Base-by-base conservation (phyloP, 805 yeast genomes). In the Yamadazyma olivae region DNA sequence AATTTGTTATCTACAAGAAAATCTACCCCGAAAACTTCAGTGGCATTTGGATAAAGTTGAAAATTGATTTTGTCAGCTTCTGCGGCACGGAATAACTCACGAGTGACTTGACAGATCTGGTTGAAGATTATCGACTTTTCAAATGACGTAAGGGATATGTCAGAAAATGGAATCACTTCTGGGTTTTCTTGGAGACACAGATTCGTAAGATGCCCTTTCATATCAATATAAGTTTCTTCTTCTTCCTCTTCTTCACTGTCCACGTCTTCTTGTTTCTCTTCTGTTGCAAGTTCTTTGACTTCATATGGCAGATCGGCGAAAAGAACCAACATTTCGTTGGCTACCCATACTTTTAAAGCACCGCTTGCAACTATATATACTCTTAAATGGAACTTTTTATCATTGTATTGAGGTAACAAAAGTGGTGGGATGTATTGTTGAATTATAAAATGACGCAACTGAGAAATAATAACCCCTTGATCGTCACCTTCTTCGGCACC, bases 11-110 rank as follows among this genome's bases (percentile, higher is more conserved):
- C 30, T 7, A 27, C 19, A 36, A 93, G 59, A 57, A 89, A 90
- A 56, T 93, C 99, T 12, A 93, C 67, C 0, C 99, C 99, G 54
- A 73, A 93, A 5, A 87, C 71, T 57, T 93, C 99, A 53, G 86
- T 75, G 0, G 95, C 91, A 57, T 88, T 88, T 1, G 64, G 59
- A 40, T 90, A 53, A 0, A 98, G 90, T 57, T 75, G 82, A 64
- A 91, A 91, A 56, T 88, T 88, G 61, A 90, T 75, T 45, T 81
- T 79, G 51, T 91, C 96, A 12, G 82, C 88, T 17, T 75, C 74
- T 0, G 96, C 98, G 1, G 96, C 97, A 40, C 65, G 67, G 60
- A 85, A 93, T 12, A 85, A 50, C 35, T 91, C 96, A 16, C 70
- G 70, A 0, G 83, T 75, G 31, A 84, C 74, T 5, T 61, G 67